These are phyloP conservation scores for Pseudocercospora fijiensis DNA, from an alignment of 2,329 filamentous ascomycete genomes.

Conservation along the genomic window DNA sequence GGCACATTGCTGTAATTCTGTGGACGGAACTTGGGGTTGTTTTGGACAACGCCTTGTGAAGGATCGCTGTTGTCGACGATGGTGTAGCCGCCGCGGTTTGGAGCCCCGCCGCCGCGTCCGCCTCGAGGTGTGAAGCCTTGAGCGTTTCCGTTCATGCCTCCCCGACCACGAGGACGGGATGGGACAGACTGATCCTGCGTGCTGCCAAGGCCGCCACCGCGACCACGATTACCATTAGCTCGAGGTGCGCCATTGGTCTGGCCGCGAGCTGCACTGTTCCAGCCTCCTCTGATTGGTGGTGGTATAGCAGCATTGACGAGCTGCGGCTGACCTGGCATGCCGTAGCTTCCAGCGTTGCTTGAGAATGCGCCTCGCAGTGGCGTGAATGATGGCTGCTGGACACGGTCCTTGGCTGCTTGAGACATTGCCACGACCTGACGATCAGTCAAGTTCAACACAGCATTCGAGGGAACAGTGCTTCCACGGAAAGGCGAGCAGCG, in stretches of 20 bases:
- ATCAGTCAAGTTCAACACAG: slow-evolving; percentile 82
- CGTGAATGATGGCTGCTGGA: slow-evolving; percentile 28
- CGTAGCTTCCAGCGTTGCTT: slow-evolving; percentile 50
- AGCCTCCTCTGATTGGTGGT: slow-evolving; percentile 58
- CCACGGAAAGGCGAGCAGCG: slow-evolving; percentile 91
- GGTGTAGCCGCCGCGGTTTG: slow-evolving; percentile 47
- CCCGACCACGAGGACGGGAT: slow-evolving; percentile 46
- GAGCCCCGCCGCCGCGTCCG: slow-evolving; percentile 29
- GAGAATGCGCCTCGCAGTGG: slow-evolving; percentile 32
- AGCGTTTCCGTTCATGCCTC: slow-evolving; percentile 32
- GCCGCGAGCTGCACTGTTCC: slow-evolving; percentile 57
- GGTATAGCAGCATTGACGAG: slow-evolving; percentile 57
- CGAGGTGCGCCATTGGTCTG: slow-evolving; percentile 40
- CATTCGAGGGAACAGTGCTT: slow-evolving; percentile 83
- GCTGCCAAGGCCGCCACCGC: slow-evolving; percentile 41
- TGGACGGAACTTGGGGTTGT: slow-evolving; percentile 58
- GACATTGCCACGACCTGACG: slow-evolving; percentile 71
- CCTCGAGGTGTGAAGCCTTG: slow-evolving; percentile 28
- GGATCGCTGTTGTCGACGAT: slow-evolving; percentile 53
- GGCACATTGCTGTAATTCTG: slow-evolving; percentile 55
- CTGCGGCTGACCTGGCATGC: slow-evolving; percentile 62
- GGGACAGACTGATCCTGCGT: slow-evolving; percentile 40
- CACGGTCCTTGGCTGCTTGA: slow-evolving; percentile 36
- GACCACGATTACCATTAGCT: slow-evolving; percentile 33
- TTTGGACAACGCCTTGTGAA: slow-evolving; percentile 53